These are phyloP conservation scores for Gastrodia elata DNA, from an alignment of 106 monocot species.

Conservation along the genomic window DNA sequence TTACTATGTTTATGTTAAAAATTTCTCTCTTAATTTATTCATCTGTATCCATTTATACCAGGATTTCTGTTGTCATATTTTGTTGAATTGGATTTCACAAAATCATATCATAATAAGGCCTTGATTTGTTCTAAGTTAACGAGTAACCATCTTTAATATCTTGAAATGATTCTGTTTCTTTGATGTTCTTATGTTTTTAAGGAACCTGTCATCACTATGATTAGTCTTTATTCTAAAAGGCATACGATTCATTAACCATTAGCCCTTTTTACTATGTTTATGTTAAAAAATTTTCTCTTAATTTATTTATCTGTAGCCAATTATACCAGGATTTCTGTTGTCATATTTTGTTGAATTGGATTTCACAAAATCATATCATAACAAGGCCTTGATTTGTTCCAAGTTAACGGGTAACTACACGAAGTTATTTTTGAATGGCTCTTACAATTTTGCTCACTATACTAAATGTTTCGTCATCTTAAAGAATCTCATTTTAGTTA, in stretches of 20 bases:
- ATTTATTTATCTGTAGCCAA: too few relatives aligned
- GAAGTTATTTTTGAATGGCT: too few relatives aligned
- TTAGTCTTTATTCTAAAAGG: background rate
- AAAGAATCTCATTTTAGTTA: too few relatives aligned
- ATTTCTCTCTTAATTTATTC: too few relatives aligned
- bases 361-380: background rate
- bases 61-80: background rate
- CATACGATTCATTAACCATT: too few relatives aligned
- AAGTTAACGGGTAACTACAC: background rate
- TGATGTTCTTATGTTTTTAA: background rate
- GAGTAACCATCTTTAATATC: background rate
- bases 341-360: background rate
- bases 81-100: background rate
- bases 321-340: background rate
- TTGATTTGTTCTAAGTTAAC: background rate
- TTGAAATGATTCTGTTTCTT: background rate
- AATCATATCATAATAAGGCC: background rate
- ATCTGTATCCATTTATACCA: too few relatives aligned
- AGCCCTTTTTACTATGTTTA: background rate
- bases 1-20: background rate
- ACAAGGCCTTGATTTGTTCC: background rate
- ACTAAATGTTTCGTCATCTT: too few relatives aligned
- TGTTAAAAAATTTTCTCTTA: background rate
- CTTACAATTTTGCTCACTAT: too few relatives aligned
- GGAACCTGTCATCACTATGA: background rate